Conservation (phyloP, 345 rosid genomes). For the Pistacia atlantica region DNA sequence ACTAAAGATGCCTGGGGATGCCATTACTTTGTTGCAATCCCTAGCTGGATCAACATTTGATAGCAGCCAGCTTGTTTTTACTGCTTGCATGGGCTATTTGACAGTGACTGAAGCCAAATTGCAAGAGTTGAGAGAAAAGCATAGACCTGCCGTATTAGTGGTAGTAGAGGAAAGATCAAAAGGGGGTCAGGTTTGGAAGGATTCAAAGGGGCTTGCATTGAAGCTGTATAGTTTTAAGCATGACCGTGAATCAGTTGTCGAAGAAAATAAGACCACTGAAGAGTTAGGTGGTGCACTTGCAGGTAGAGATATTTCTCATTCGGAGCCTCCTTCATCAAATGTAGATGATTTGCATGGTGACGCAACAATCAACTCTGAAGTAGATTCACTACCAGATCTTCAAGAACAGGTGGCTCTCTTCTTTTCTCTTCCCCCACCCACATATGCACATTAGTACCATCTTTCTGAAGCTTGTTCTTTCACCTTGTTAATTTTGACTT, state of each 20-base stretch:
- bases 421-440: neutral
- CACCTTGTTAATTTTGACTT: slow-evolving; percentile 13
- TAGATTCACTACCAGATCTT: slow-evolving; percentile 72
- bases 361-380: slow-evolving; percentile 43
- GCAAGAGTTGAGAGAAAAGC: slow-evolving; percentile 71
- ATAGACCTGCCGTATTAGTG: slow-evolving; percentile 65
- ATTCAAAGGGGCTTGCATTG: slow-evolving; percentile 80
- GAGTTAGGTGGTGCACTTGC: slow-evolving; percentile 26
- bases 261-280: slow-evolving; percentile 42
- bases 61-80: slow-evolving; percentile 91
- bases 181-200: slow-evolving; percentile 65
- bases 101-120: slow-evolving; percentile 74
- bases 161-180: slow-evolving; percentile 69
- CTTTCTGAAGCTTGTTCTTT: slow-evolving; percentile 7
- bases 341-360: slow-evolving; percentile 46
- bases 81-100: slow-evolving; percentile 87
- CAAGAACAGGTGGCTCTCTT: slow-evolving; percentile 73
- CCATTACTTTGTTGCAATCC: slow-evolving; percentile 78
- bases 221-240: slow-evolving; percentile 87
- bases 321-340: slow-evolving; percentile 31
- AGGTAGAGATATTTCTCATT: slow-evolving; percentile 36
- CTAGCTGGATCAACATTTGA: slow-evolving; percentile 95
- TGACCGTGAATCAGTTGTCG: slow-evolving; percentile 40
- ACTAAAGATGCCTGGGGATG: slow-evolving; percentile 95
- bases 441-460: slow-evolving; percentile 3